Percentiles rank a stretch among this genome's conserved stretches.
Conservation (phyloP, 768 basidiomycete genomes). For the Suillus discolor region DNA sequence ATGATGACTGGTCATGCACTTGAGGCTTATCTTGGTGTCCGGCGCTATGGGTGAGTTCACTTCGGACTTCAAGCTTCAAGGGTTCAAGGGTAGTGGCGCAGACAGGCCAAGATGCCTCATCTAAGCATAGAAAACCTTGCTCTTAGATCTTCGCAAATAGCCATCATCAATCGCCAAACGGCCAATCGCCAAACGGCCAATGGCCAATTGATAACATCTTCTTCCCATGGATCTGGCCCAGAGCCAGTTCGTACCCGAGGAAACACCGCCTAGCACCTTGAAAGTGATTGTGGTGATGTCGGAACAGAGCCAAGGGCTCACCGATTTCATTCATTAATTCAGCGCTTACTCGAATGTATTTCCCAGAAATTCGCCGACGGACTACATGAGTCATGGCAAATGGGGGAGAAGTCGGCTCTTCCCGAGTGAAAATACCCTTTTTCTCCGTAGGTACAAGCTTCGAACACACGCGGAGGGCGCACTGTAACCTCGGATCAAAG, state of each 20-base stretch:
- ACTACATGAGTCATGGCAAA: background rate
- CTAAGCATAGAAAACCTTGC: no score
- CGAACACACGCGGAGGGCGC: background rate
- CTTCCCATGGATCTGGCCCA: background rate
- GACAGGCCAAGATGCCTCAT: no score
- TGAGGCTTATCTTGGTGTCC: constrained; percentile 1
- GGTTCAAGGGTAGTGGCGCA: background rate
- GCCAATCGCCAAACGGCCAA: no score
- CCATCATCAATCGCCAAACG: no score
- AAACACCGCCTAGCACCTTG: background rate
- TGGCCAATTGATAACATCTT: background rate
- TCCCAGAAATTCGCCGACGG: background rate
- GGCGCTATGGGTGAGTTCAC: constrained; percentile 2
- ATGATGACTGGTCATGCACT: background rate
- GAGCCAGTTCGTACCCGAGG: background rate
- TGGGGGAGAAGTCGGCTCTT: background rate
- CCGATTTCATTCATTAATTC: background rate
- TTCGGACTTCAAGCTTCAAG: background rate
- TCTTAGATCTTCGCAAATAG: no score
- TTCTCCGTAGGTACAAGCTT: background rate
- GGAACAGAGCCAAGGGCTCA: background rate
- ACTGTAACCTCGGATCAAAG: background rate
- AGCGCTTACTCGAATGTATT: background rate
- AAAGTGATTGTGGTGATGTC: background rate
- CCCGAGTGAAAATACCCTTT: background rate